Evolutionary conservation across 768 basidiomycete genomes (phyloP), one percentile per base, ranked within the genome.

Genomic region (Albatrellus ellisii): DNA sequence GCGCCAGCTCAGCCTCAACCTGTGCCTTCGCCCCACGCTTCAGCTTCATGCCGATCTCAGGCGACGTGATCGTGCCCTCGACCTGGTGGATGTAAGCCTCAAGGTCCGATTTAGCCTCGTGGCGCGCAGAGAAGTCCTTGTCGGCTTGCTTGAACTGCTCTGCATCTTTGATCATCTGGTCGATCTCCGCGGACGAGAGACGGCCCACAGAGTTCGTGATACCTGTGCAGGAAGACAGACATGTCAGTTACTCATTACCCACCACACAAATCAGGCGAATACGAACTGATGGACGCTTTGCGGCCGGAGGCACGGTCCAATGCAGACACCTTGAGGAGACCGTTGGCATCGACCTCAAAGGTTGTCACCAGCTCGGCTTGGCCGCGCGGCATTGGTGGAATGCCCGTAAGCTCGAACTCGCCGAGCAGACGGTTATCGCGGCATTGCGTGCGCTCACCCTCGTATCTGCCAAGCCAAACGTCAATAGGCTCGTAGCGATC

Each of bases 131-230:
- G 77, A 94, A 98, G 62, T 98, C 95, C 71, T 91, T 95, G 75
- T 90, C 86, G 21, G 84, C 88, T 60, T 79, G 76, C 73, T 91
- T 92, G 77, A 76, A 95, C 63, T 91, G 88, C 64, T 98, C 94
- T 41, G 95, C 89, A 59, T 98, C 94, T 73, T 92, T 91, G 73
- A 98, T 95, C 95, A 98, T 98, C 68, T 98, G 92, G 58, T 97
- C 92, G 50, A 99, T 99, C 74, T 99, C 95, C 53, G 82, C 87
- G 41, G 83, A 77, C 36, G 94, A 95, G 54, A 99, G 78, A 67
- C 95, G 92, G 52, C 95, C 95, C 58, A 98, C 95, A 45, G 92
- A 98, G 77, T 97, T 99, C 66, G 90, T 91, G 64, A 97, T 94
- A 66, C 81, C 83, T 87, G 48, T 6, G 51, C 38, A n/a, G n/a